Evolutionary conservation across 371 early-diverging fungal genomes (phyloP), one percentile per base, ranked within the genome.

Genomic region (Funneliformis caledonium): DNA sequence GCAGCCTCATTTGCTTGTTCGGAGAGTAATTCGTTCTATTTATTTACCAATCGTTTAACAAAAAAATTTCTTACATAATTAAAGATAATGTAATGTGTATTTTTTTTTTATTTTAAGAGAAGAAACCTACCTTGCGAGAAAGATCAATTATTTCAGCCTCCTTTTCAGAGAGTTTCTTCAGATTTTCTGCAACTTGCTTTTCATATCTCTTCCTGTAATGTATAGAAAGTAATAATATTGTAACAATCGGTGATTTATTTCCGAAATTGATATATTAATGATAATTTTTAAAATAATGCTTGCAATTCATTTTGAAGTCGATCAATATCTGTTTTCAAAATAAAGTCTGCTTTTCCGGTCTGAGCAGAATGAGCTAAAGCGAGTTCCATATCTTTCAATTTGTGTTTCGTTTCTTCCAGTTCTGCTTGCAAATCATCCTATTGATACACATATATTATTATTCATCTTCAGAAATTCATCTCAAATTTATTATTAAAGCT

Each of bases 291-390:
- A 45, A 7, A 45, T 69, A 43, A 37, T 69, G 45, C 91, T 87
- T 90, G 94, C 93, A 97, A 83, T 65, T 96, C 95, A 68, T 90
- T 89, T 80, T 94, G 94, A 83, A 97, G 85, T 73, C 92, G 91
- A 52, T 95, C 95, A 80, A 97, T 95, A 83, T 98, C 97, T 22
- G 94, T 90, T 68, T 92, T 87, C 89, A 96, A 89, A 64, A 97
- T 83, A 72, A 94, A 93, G 80, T 98, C 97, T 9, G 93, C 88
- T 82, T 91, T 92, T 31, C 96, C 96, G 45, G 92, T 91, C 82
- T 95, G 92, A 78, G 91, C 88, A 11, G 94, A 92, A 56, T 91
- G 89, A 16, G 91, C 89, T 12, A 92, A 86, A 1, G 90, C 88
- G 31, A 83, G 86, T 82, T 95, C 95, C 89, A 93, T 86, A 75